Evolutionary conservation across 805 yeast species (phyloP), one percentile per base, ranked within the genome.

Genomic region (Wickerhamiella musiphila): DNA sequence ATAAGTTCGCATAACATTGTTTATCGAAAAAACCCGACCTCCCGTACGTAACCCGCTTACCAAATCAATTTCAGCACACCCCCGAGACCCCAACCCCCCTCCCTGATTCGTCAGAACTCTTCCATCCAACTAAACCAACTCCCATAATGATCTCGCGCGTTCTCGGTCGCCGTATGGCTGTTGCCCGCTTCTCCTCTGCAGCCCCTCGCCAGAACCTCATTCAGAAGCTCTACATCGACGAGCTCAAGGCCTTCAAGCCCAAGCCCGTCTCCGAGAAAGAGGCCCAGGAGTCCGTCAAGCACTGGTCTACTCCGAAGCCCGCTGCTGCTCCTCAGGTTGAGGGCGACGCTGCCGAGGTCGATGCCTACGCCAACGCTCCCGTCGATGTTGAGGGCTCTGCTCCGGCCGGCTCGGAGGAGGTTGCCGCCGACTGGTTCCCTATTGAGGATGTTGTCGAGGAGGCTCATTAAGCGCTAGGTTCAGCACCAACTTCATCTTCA

Each of bases 181-280:
- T 29, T 32, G 36, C 33, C 29, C 38, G 42, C 34, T 30, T 48
- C 43, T 47, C 41, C 45, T 44, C 48, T 25, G 42, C 51, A 13
- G 45, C 31, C 14, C 45, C 40, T 19, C 48, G 51, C 29, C 40
- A 43, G 45, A 68, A 84, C 67, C 63, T 78, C 53, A 58, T 84
- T 52, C 68, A 79, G 56, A 94, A 84, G 45, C 68, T 84, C 47
- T 84, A 84, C 65, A 61, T 86, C 52, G 72, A 68, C 56, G 93
- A 84, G 60, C 65, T 90, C 60, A 79, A 75, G 64, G 70, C 72
- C 40, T 84, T 79, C 73, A 82, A 83, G 66, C 84, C 94, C 53
- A 68, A 75, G 37, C 72, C 82, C 39, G 53, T 75, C 34, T 60
- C 77, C 37, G 70, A 78, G 37, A 63, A 68, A 44, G 93, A 78